Base-by-base conservation (phyloP, 768 basidiomycete species). In the Neoboletus subvelutipes region DNA sequence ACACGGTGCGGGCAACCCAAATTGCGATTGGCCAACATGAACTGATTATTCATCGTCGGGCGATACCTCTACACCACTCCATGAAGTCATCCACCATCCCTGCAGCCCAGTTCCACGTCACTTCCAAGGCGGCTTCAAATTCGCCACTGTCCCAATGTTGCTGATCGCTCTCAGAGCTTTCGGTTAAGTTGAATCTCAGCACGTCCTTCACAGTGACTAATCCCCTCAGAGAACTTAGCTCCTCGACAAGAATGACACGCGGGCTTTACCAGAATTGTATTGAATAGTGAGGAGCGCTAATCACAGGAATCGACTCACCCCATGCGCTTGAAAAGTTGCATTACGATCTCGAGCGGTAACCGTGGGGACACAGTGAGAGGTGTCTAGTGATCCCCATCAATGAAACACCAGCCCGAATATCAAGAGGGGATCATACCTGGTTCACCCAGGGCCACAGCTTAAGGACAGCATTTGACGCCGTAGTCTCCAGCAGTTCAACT, bases 321-420 rank as follows among this genome's bases (percentile, higher is more conserved):
- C 89, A 99, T 92, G 45, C 93, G 83, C 69, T 96, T 92, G 80
- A 98, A 99, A 28, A 99, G 75, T 68, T 99, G 94, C 90, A 97
- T 93, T 9, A 95, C 93, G 53, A 98, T 94, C 71, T 99, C 97
- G 42, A 99, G 77, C 1, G 94, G 94, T 40, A 97, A 80, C 60
- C 92, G 91, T 1, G 94, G 88, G 7, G 94, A 88, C 12, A 97
- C 94, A 0, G 92, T 94, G 66, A 99, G 81, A 1, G 96, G 94
- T 0, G 94, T 96, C 97, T 99, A 37, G 50, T 49, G 37, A 29
- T 28, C 45, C 7, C 57, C 48, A 54, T 58, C 22, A 49, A 48
- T 24, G 24, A 34, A 1, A 24, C 29, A 60, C 45, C 12, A 55
- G 47, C 22, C 17, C 5, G 1, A 33, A 55, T 24, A 29, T 39